These are phyloP conservation scores for Eutrema yunnanense DNA, from an alignment of 345 rosid genomes.

Conservation along the genomic window DNA sequence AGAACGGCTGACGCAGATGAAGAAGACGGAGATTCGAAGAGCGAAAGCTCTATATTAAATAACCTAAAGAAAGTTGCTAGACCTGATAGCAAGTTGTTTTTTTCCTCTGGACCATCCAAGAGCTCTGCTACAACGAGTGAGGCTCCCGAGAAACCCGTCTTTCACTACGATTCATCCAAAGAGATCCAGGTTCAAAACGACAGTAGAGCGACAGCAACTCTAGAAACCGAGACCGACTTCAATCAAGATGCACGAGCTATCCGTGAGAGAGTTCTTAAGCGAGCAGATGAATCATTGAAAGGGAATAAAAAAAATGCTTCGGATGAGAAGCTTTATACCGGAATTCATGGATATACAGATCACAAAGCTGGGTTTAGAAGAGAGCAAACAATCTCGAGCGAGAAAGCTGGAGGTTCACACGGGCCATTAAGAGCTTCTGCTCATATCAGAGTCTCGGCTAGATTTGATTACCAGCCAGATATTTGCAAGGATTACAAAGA, in stretches of 20 bases:
- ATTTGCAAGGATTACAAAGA: slow-evolving; percentile 90
- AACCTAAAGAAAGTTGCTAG: slow-evolving; percentile 47
- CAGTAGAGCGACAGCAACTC: slow-evolving; percentile 68
- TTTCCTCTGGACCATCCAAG: slow-evolving; percentile 32
- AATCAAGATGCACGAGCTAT: slow-evolving; percentile 69
- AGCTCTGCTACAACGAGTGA: slow-evolving; percentile 8
- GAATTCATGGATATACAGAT: slow-evolving; percentile 73
- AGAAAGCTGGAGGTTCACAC: slow-evolving; percentile 87
- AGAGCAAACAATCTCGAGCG: slow-evolving; percentile 72
- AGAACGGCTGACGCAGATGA: slow-evolving; percentile 45
- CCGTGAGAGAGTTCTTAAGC: slow-evolving; percentile 69
- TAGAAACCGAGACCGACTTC: slow-evolving; percentile 89
- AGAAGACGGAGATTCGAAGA: slow-evolving; percentile 46
- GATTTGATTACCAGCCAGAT: slow-evolving; percentile 85
- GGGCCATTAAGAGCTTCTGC: slow-evolving; percentile 93
- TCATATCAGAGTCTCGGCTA: slow-evolving; percentile 77
- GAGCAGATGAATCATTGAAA: slow-evolving; percentile 53
- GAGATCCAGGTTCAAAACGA: slow-evolving; percentile 79
- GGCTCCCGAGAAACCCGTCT: slow-evolving; percentile 32
- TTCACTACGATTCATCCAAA: slow-evolving; percentile 75
- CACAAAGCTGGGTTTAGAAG: slow-evolving; percentile 86
- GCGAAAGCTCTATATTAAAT: slow-evolving; percentile 40
- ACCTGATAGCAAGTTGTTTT: slow-evolving; percentile 54
- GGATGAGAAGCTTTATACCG: slow-evolving; percentile 64
- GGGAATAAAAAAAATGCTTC: slow-evolving; percentile 40